Evolutionary conservation across 2,329 filamentous ascomycete genomes (phyloP), one percentile per base, ranked within the genome.

Genomic region (Cladophialophora exuberans): DNA sequence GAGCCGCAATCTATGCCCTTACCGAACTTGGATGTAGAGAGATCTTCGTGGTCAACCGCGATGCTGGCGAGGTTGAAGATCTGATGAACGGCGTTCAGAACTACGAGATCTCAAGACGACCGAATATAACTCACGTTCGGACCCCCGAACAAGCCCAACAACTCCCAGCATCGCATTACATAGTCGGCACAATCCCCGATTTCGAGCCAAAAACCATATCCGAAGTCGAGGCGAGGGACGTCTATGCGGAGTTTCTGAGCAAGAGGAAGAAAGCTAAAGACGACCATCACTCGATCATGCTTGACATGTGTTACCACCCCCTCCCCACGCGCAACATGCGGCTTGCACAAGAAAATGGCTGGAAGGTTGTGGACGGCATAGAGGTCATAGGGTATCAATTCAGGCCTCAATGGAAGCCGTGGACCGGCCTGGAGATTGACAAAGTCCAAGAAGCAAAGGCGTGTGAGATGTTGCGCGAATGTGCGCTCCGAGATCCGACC

Each of bases 1-100:
- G 88, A 55, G 87, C 88, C 2, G 86, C 88, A 2, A 81, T 90
- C 2, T 92, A 92, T 63, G 84, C 88, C 1, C 84, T 92, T 81
- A 59, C 56, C 17, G 33, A 39, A 6, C 50, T 67, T 1, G 66
- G 67, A 1, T 54, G 67, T 30, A 49, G 51, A 17, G 54, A 62
- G n/a, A 64, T 69, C 17, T 66, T 54, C 52, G 51, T 69, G 6
- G 66, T 65, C 42, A 69, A 69, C 31, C 61, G 67, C 6, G 47
- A 52, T 22, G 46, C 41, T 20, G 22, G 35, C 15, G 54, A 57
- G 28, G 49, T 47, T 4, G 3, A 42, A 28, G 53, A 39, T 10
- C 39, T 52, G 10, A 7, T 31, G 15, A 7, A 46, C 31, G 53
- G 45, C 30, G 53, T 50, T 10, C 36, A 46, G 20, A 44, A 45